Percentiles rank a stretch among this genome's conserved stretches.
Conservation (phyloP, 805 yeast species). For the Crinitomyces ghanaensis region DNA sequence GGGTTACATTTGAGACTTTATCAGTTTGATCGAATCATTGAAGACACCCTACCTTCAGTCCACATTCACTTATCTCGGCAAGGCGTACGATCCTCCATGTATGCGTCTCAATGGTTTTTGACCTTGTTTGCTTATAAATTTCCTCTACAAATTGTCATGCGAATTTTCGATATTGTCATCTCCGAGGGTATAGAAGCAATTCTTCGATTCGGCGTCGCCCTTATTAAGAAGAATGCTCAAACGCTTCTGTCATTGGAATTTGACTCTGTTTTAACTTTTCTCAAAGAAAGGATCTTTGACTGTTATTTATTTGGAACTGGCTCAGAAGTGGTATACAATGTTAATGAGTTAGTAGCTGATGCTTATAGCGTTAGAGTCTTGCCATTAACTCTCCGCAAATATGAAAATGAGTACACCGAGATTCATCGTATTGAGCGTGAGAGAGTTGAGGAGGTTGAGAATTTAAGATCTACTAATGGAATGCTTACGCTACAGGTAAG, state of each 20-base stretch:
- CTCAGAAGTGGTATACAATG: constrained; percentile 35
- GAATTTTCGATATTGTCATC: constrained; percentile 79
- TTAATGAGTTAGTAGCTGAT: constrained; percentile 66
- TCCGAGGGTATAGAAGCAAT: constrained; percentile 87
- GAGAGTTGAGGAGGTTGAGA: constrained; percentile 50
- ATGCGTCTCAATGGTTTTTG: constrained; percentile 95
- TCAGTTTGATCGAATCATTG: constrained; percentile 82
- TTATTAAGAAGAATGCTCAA: constrained; percentile 59
- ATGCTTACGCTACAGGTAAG: constrained; percentile 62
- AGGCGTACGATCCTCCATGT: constrained; percentile 88
- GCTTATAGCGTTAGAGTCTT: constrained; percentile 63
- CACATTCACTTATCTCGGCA: constrained; percentile 69
- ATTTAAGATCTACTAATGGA: constrained; percentile 53
- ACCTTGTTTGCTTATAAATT: constrained; percentile 92
- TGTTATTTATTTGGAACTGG: constrained; percentile 39
- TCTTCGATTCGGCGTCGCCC: constrained; percentile 70
- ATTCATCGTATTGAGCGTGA: constrained; percentile 58
- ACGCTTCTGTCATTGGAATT: constrained; percentile 51
- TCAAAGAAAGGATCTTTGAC: constrained; percentile 72
- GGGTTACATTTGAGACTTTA: constrained; percentile 77
- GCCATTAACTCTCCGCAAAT: constrained; percentile 63
- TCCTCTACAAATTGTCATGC: constrained; percentile 75
- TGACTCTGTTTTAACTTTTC: constrained; percentile 63
- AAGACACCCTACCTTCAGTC: constrained; percentile 60
- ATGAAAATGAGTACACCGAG: constrained; percentile 62